phyloP scores from a whole-genome alignment of 1,139 yeast genomes.

The Magnusiomyces suaveolens region DNA sequence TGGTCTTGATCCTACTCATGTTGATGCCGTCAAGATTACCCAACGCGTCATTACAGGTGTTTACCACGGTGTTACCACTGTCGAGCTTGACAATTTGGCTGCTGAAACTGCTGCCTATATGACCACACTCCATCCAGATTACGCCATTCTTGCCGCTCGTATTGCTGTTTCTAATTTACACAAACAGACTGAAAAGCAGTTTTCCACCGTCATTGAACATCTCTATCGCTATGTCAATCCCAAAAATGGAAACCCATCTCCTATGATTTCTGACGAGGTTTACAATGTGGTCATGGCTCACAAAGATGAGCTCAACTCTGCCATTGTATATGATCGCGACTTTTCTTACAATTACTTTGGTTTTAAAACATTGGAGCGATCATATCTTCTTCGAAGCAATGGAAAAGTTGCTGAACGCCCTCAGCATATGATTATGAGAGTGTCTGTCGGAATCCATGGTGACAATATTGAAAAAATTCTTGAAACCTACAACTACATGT shows the following conservation, averaged over 20 bases:
- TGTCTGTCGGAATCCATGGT: conserved; percentile 70
- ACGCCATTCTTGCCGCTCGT: conserved; percentile 77
- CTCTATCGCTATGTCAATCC: conserved; percentile 55
- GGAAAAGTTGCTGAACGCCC: conserved; percentile 69
- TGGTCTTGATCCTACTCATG: conserved; percentile 56
- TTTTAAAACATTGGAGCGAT: conserved; percentile 62
- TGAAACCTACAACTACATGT: conserved; percentile 67
- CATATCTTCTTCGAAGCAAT: conserved; percentile 50
- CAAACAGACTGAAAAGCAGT: conserved; percentile 64
- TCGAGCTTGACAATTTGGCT: conserved; percentile 65
- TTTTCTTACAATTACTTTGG: conserved; percentile 63
- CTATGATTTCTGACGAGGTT: conserved; percentile 56
- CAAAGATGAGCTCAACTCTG: conserved; percentile 49
- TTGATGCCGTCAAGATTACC: conserved; percentile 63
- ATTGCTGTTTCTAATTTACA: conserved; percentile 69
- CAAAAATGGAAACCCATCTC: conserved; percentile 50
- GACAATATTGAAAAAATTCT: conserved; percentile 49
- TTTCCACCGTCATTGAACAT: conserved; percentile 55
- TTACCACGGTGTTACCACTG: conserved; percentile 76
- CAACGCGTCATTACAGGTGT: conserved; percentile 65
- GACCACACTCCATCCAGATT: conserved; percentile 87
- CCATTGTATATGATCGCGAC: conserved; percentile 59
- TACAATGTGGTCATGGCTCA: conserved; percentile 44
- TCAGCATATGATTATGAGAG: conserved; percentile 71
- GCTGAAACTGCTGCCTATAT: conserved; percentile 85